Conservation (phyloP, 352 stramenopile genomes). For the Albugo laibachii region DNA sequence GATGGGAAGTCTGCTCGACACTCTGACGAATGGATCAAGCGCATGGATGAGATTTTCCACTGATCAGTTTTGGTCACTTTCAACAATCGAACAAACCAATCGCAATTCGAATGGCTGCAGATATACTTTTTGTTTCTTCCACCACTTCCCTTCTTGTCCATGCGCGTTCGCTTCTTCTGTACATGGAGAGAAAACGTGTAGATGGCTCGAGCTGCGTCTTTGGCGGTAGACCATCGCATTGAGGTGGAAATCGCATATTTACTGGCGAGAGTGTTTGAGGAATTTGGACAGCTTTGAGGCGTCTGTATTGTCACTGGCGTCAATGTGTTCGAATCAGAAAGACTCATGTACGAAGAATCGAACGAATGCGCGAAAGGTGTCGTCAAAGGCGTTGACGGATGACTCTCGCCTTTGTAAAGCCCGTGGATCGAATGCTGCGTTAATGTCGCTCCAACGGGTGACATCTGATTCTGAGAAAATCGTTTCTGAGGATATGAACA, state of each 20-base stretch:
- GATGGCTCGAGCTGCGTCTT: constrained; percentile 6
- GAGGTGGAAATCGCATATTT: background rate
- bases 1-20: background rate
- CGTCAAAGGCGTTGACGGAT: too few relatives aligned
- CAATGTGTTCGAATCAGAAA: too few relatives aligned
- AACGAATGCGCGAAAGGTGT: too few relatives aligned
- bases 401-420: too few relatives aligned
- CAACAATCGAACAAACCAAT: constrained; percentile 7
- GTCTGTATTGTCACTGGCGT: too few relatives aligned
- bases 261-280: too few relatives aligned
- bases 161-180: constrained; percentile 10
- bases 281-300: too few relatives aligned
- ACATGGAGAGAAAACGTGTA: constrained; percentile 8
- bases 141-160: constrained; percentile 10
- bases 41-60: constrained; percentile 11
- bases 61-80: constrained; percentile 7
- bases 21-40: constrained; percentile 2
- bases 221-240: constrained; percentile 8
- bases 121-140: constrained; percentile 11
- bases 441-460: too few relatives aligned
- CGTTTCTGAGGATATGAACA: too few relatives aligned
- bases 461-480: too few relatives aligned
- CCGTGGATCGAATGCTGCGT: too few relatives aligned
- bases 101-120: constrained; percentile 4
- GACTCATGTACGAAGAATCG: too few relatives aligned